These are phyloP conservation scores for Chamaecyparis obtusa DNA, from an alignment of 75 land plant species.

Conservation along the genomic window DNA sequence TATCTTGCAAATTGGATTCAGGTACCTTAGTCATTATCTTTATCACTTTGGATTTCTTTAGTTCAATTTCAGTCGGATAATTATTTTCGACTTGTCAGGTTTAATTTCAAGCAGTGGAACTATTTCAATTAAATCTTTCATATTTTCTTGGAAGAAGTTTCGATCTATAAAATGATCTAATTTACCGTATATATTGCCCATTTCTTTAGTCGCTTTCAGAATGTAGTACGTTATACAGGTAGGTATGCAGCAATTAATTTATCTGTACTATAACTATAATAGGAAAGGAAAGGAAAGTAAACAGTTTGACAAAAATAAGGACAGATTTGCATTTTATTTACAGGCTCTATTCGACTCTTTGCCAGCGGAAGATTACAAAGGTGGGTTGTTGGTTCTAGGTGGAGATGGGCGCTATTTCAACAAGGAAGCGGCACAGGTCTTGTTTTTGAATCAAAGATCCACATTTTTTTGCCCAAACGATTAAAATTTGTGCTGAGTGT, in stretches of 20 bases:
- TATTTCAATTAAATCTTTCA: not conserved
- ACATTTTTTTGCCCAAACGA: not conserved
- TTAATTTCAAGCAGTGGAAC: not conserved
- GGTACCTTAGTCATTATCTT: slow-evolving; percentile 29
- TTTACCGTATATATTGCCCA: not conserved
- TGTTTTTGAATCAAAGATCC: not conserved
- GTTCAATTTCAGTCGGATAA: not conserved
- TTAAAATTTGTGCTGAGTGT: not conserved
- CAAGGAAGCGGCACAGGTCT: slow-evolving; percentile 84
- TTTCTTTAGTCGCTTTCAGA: not conserved
- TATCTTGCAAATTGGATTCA: slow-evolving; percentile 97
- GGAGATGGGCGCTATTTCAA: slow-evolving; percentile 96
- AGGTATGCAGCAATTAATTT: not conserved
- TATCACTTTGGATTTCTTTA: not conserved
- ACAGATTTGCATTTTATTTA: slow-evolving; percentile 2
- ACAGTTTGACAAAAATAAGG: not conserved
- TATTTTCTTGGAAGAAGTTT: not conserved
- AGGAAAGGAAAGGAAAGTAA: not conserved
- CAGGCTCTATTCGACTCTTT: slow-evolving; percentile 85
- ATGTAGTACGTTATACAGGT: not conserved
- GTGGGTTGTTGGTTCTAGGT: slow-evolving; percentile 61
- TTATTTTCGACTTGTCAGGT: not conserved
- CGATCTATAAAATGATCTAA: not conserved
- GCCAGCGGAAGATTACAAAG: slow-evolving; percentile 69
- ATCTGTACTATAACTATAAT: not conserved